Base-by-base conservation (phyloP, 495 filamentous ascomycete genomes). In the Penicillium subrubescens region DNA sequence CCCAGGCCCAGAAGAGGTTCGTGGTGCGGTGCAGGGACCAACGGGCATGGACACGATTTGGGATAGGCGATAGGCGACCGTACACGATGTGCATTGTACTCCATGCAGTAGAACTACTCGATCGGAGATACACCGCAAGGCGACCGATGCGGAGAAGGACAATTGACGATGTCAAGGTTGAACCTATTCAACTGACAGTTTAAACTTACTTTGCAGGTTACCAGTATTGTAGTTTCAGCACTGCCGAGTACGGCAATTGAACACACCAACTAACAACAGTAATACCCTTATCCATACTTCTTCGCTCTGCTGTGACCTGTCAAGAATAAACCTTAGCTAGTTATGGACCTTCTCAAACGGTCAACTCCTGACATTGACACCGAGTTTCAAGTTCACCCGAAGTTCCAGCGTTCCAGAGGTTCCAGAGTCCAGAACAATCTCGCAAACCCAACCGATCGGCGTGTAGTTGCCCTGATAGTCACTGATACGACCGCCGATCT, bases 341-440 rank as follows among this genome's bases (percentile, higher is more conserved):
- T 52, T 58, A 58, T 34, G 44, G 54, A 63, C 37, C 51, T 63
- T 63, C 61, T 63, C 44, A 63, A 63, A 63, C 27, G 43, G 61
- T 51, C 29, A 39, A 46, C 25, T 34, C 29, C n/a, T 48, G 41
- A 17, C 37, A 41, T 12, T 48, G 41, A 17, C 37, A 41, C 12
- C 17, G 2, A 37, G 12, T 37, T 37, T 37, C 35, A 11, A 2
- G 35, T 37, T 12, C 35, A 14, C 10, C 10, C 35, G 10, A 14
- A 6, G 5, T 5, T 14, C 43, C 19, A 27, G 15, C 37, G 15
- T 5, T 5, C 25, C 25, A 27, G 25, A 27, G 25, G 25, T 19
- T 19, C 21, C 5, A 15, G 17, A 27, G 46, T 50, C 48, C 48
- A 52, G 48, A 52, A 31, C 48, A 31, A 8, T n/a, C 48, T 14